Conservation (phyloP, 2,329 filamentous ascomycete species). For the Bipolaris bicolor region DNA sequence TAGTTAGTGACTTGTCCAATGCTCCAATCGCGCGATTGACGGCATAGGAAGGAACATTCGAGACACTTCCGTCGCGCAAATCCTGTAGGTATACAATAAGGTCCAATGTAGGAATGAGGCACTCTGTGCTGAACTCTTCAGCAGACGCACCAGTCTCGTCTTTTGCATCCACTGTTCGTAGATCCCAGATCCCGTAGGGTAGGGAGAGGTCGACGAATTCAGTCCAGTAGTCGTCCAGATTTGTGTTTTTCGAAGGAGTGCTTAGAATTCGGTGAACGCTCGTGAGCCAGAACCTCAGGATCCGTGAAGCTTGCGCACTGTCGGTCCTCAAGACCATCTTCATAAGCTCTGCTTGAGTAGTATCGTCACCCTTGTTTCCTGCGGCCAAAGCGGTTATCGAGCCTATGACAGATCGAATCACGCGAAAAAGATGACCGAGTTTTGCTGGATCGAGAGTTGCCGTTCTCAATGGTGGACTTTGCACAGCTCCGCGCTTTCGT, state of each 20-base stretch:
- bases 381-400: conserved; percentile 29
- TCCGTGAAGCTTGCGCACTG: conserved; percentile 44
- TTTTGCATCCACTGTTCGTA: conserved; percentile 34
- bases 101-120: conserved; percentile 40
- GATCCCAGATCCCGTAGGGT: conserved; percentile 43
- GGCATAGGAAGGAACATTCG: neutral
- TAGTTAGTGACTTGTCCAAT: conserved; percentile 49
- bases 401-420: conserved; percentile 25
- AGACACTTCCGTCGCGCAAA: conserved; percentile 3
- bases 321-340: conserved; percentile 45
- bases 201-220: conserved; percentile 31
- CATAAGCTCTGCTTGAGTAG: conserved; percentile 43
- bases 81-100: conserved; percentile 31
- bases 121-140: conserved; percentile 48
- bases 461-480: conserved; percentile 25
- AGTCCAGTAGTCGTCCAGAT: neutral
- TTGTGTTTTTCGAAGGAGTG: neutral
- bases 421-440: conserved; percentile 32
- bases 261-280: conserved; percentile 28
- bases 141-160: conserved; percentile 39
- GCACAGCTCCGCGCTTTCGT: conserved; percentile 40
- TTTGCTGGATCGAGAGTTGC: conserved; percentile 16
- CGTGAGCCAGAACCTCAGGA: conserved; percentile 46
- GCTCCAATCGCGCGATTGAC: conserved; percentile 19
- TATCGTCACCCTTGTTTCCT: conserved; percentile 23